These are phyloP conservation scores for Aspergillus felis DNA, from an alignment of 2,329 filamentous ascomycete genomes.

Conservation along the genomic window DNA sequence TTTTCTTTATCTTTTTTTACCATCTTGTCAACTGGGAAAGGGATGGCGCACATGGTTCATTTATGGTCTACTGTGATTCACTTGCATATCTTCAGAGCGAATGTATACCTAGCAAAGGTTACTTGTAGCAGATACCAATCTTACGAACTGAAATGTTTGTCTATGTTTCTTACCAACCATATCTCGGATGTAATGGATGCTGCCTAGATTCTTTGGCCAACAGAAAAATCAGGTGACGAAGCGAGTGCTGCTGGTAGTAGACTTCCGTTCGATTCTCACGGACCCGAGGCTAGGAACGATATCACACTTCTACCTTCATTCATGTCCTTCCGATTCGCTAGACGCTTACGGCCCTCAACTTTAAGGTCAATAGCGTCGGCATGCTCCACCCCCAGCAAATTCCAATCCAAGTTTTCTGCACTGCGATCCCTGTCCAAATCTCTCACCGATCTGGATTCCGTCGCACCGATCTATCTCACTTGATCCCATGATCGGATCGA, in stretches of 20 bases:
- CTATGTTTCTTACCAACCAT: not conserved
- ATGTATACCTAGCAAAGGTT: slow-evolving; percentile 6
- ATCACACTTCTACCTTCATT: not conserved
- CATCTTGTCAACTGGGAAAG: slow-evolving; percentile 1
- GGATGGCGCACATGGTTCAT: slow-evolving; percentile 1
- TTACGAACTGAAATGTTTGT: not conserved
- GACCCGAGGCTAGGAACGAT: not conserved
- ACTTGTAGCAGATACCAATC: slow-evolving; percentile 2
- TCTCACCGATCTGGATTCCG: not conserved
- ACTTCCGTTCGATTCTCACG: not conserved
- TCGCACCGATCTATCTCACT: not conserved
- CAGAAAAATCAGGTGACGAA: not conserved
- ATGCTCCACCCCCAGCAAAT: not conserved
- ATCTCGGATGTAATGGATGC: not conserved
- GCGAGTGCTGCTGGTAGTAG: not conserved
- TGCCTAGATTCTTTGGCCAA: not conserved
- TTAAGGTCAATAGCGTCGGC: not conserved
- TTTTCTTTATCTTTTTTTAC: not conserved
- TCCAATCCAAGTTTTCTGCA: not conserved
- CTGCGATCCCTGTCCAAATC: not conserved
- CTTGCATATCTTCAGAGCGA: slow-evolving; percentile 1
- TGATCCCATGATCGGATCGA: not conserved
- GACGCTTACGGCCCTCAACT: not conserved
- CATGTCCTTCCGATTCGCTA: not conserved
- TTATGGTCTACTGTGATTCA: not conserved